Evolutionary conservation across 148 eudicot genomes (phyloP).

Genomic region (Vaccinium myrtillus): DNA sequence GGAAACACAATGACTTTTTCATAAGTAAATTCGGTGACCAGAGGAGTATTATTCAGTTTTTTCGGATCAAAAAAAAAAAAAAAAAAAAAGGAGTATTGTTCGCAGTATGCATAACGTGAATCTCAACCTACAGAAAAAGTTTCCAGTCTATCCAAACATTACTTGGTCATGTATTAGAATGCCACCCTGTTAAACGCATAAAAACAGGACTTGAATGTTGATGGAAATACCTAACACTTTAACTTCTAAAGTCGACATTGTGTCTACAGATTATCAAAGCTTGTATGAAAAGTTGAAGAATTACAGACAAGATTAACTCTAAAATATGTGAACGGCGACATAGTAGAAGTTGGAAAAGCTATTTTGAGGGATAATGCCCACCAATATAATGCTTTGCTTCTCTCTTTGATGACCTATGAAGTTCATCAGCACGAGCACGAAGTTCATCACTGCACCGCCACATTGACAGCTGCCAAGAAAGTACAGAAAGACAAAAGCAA

Average conservation of each 20-base stretch:
- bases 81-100: too few relatives aligned
- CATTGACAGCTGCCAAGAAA: constrained; percentile 73
- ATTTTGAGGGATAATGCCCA: background rate
- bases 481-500: background rate
- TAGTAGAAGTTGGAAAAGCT: background rate
- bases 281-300: background rate
- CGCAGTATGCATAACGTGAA: background rate
- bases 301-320: background rate
- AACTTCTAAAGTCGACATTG: background rate
- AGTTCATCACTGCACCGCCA: constrained; percentile 97
- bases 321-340: background rate
- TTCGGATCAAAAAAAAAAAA: too few relatives aligned
- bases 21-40: background rate
- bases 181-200: background rate
- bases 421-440: constrained; percentile 70
- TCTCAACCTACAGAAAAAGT: background rate
- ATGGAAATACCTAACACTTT: background rate
- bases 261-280: background rate
- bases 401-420: constrained; percentile 61
- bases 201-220: background rate
- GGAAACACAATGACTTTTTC: background rate
- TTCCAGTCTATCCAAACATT: background rate
- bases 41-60: background rate
- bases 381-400: constrained; percentile 85
- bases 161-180: background rate